These are phyloP conservation scores for Coemansia sp. DNA, from an alignment of 192 early-diverging fungal genomes.

Conservation along the genomic window DNA sequence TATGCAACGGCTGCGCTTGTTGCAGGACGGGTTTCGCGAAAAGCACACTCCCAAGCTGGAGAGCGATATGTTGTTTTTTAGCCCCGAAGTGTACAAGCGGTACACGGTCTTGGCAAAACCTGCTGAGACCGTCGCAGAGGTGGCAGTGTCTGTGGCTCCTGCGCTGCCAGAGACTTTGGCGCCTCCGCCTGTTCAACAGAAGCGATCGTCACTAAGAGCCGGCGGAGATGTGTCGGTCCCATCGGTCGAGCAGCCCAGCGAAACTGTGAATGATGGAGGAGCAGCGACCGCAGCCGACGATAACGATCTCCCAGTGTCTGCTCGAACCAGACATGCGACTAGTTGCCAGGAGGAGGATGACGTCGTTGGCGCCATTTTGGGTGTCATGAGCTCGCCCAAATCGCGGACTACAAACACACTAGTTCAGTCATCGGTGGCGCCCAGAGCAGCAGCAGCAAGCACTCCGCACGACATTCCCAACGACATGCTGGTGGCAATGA, in stretches of 20 bases:
- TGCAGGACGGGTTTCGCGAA: constrained; percentile 27
- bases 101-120: constrained; percentile 18
- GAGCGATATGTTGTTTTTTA: constrained; percentile 18
- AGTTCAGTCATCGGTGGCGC: not conserved
- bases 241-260: not conserved
- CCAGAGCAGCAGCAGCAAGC: constrained; percentile 3
- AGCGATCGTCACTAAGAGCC: constrained; percentile 33
- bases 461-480: constrained; percentile 13
- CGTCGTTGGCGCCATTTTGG: constrained; percentile 40
- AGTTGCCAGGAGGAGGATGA: constrained; percentile 9
- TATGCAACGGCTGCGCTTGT: constrained; percentile 3
- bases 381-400: constrained; percentile 35
- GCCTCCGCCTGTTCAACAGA: constrained; percentile 7
- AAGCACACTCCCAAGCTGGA: constrained; percentile 12
- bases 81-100: constrained; percentile 22
- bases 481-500: constrained; percentile 46
- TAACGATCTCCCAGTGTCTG: not conserved
- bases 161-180: not conserved
- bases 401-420: not conserved
- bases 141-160: not conserved
- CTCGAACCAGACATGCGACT: not conserved
- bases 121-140: not conserved
- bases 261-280: not conserved
- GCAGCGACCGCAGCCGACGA: not conserved
- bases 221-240: not conserved